These are phyloP conservation scores for Tricholoma furcatifolium DNA, from an alignment of 768 basidiomycete species.

Conservation along the genomic window DNA sequence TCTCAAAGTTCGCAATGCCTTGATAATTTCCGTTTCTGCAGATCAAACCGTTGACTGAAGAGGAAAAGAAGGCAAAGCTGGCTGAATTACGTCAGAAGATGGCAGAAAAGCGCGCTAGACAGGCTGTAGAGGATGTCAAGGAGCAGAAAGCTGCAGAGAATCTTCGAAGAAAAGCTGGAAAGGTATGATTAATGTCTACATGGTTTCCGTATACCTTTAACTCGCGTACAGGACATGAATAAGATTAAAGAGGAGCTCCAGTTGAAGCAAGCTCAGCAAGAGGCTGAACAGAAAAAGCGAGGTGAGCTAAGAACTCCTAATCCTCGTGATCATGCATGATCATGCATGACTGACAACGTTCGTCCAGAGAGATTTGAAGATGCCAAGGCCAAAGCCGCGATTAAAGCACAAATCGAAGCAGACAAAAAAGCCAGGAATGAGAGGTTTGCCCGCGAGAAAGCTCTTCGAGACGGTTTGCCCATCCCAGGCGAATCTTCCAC, in stretches of 20 bases:
- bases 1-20: neutral
- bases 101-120: slow-evolving; percentile 72
- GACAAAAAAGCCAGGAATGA: slow-evolving; percentile 90
- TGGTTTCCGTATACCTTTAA: neutral
- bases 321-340: neutral
- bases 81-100: slow-evolving; percentile 78
- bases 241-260: slow-evolving; percentile 75
- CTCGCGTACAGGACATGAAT: slow-evolving; percentile 56
- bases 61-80: slow-evolving; percentile 83
- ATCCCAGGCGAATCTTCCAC: slow-evolving; percentile 32
- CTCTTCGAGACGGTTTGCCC: slow-evolving; percentile 74
- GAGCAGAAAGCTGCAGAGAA: slow-evolving; percentile 74
- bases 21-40: slow-evolving; percentile 23
- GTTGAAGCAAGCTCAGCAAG: slow-evolving; percentile 78
- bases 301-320: slow-evolving; percentile 43
- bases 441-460: slow-evolving; percentile 88
- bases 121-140: slow-evolving; percentile 70
- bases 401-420: slow-evolving; percentile 93
- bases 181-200: slow-evolving; percentile 39
- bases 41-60: slow-evolving; percentile 94
- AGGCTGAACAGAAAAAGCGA: slow-evolving; percentile 76
- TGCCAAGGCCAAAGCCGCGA: slow-evolving; percentile 76
- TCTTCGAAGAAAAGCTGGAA: slow-evolving; percentile 83
- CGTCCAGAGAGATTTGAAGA: slow-evolving; percentile 85
- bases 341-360: neutral